Evolutionary conservation across 768 basidiomycete genomes (phyloP).

Genomic region (Pilatotrama ljubarskyi): DNA sequence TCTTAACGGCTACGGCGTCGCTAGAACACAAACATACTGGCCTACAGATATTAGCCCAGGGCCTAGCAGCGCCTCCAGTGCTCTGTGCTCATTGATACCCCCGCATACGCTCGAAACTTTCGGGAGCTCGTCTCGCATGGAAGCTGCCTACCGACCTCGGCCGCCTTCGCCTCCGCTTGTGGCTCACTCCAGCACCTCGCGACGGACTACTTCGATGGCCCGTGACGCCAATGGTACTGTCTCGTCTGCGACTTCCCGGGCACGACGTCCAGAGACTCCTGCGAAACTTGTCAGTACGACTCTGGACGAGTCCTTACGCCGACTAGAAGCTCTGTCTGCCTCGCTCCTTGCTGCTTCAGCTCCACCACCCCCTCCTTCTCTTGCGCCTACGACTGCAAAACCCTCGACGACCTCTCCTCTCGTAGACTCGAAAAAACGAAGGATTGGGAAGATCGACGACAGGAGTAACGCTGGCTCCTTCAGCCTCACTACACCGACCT

Average conservation of each 20-base stretch:
- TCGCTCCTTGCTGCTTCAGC: neutral
- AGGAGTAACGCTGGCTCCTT: slow-evolving; percentile 6
- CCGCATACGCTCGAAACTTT: too few species aligned
- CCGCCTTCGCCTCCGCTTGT: neutral
- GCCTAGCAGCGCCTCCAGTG: too few species aligned
- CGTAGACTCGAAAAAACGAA: slow-evolving; percentile 4
- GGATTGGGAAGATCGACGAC: slow-evolving; percentile 24
- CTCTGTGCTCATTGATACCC: too few species aligned
- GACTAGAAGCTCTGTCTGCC: slow-evolving; percentile 7
- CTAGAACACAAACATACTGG: too few species aligned
- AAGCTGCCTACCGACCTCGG: too few species aligned
- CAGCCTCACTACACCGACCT: slow-evolving; percentile 5
- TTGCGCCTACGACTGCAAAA: neutral
- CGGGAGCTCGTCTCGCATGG: too few species aligned
- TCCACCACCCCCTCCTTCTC: neutral
- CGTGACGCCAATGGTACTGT: neutral
- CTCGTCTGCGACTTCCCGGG: neutral
- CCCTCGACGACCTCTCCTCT: neutral
- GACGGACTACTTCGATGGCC: neutral
- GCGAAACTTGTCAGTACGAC: neutral
- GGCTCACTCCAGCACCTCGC: too few species aligned
- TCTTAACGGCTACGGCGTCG: too few species aligned
- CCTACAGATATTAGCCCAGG: too few species aligned
- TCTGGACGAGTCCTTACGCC: slow-evolving; percentile 6
- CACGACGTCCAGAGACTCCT: neutral